Base-by-base conservation (phyloP, 2,329 filamentous ascomycete species). In the Pochonia chlamydosporia region DNA sequence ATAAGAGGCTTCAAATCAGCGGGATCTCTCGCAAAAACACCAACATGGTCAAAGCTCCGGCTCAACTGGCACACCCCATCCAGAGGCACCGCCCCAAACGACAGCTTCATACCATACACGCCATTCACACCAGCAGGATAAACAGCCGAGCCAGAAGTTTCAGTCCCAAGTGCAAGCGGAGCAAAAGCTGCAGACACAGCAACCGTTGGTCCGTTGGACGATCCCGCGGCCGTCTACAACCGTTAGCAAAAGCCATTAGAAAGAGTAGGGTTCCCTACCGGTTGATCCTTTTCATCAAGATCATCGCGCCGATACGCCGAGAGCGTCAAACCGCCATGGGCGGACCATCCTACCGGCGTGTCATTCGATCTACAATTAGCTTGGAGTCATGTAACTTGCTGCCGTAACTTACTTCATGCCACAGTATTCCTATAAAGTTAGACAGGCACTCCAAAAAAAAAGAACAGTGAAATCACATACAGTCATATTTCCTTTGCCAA, bases 401-500 rank as follows among this genome's bases (percentile, higher is more conserved):
- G 7, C 26, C n/a, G n/a, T 8, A 28, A 28, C 26, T 8, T 42
- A 31, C 40, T 42, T 42, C 40, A 42, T 42, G 6, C 40, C 40
- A 2, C 10, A 42, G 23, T 14, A 42, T 24, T 31, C 40, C 25
- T 30, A 16, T n/a, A n/a, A n/a, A n/a, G n/a, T n/a, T n/a, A n/a
- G n/a, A n/a, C n/a, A n/a, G n/a, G n/a, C n/a, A n/a, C n/a, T n/a
- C n/a, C n/a, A n/a, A n/a, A n/a, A n/a, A n/a, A n/a, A n/a, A n/a
- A n/a, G n/a, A 28, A 28, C 26, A 28, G 7, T 7, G 26, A 8
- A 8, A 7, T 4, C 1, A 28, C 40, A 16, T 28, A 31, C 40
- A 21, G 40, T 42, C 40, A 42, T 30, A 20, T 42, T 42, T 20
- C 25, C 40, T n/a, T 42, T 42, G 6, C 40, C 40, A 8, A 42